phyloP scores from a whole-genome alignment of 2,329 filamentous ascomycete species.

The Trichoderma simmonsii region DNA sequence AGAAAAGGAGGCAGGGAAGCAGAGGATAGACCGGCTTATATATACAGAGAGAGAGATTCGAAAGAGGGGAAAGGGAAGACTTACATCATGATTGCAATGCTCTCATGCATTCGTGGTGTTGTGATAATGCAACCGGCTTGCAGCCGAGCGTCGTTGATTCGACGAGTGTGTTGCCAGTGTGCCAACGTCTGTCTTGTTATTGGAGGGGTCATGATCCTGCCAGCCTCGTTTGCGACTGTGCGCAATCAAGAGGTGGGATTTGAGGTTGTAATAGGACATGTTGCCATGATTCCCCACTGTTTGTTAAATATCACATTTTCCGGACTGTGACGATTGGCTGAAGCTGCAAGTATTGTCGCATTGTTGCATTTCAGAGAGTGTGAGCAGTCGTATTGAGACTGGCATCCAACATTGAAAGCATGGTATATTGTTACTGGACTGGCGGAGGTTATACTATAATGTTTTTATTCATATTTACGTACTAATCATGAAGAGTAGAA shows the following conservation, averaged over 20 bases:
- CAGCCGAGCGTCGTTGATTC: background rate
- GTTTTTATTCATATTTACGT: too few relatives aligned
- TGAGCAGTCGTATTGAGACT: background rate
- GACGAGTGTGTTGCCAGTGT: background rate
- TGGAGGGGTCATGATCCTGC: constrained; percentile 16
- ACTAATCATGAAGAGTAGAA: too few relatives aligned
- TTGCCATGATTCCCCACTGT: constrained; percentile 21
- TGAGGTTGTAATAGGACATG: background rate
- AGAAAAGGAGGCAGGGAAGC: background rate
- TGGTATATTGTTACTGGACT: too few relatives aligned
- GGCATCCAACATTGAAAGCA: too few relatives aligned
- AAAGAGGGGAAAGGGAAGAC: background rate
- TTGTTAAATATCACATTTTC: background rate
- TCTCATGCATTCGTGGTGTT: background rate
- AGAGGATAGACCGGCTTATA: background rate
- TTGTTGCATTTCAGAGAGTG: background rate
- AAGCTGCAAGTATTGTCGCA: background rate
- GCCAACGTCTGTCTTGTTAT: background rate
- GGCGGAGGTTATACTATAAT: too few relatives aligned
- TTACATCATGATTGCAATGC: background rate
- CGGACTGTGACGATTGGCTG: background rate
- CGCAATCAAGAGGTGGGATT: background rate
- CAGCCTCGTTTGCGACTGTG: constrained; percentile 29
- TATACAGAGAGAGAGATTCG: background rate
- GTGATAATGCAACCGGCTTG: background rate